These are phyloP conservation scores for Ceratobasidium sp. DNA, from an alignment of 1,284 basidiomycete species.

Conservation along the genomic window DNA sequence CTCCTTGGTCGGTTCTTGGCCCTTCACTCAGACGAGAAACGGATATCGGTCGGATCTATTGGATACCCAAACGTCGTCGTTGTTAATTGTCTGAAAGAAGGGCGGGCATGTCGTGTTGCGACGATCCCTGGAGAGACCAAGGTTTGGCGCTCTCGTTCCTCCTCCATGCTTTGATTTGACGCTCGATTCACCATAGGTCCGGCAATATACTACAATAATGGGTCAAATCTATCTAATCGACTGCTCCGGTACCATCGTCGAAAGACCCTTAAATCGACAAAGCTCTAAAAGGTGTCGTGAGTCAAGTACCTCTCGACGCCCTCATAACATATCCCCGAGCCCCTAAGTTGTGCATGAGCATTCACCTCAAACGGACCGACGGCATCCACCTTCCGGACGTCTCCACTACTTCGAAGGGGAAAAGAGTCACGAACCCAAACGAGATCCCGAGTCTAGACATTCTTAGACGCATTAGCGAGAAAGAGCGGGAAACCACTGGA, in stretches of 20 bases:
- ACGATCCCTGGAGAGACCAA: slow-evolving; percentile 99
- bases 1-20: slow-evolving; percentile 97
- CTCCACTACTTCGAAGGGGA: slow-evolving; percentile 60
- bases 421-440: slow-evolving; percentile 55
- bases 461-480: slow-evolving; percentile 88
- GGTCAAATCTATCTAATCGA: slow-evolving; percentile 98
- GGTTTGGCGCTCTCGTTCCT: slow-evolving; percentile 59
- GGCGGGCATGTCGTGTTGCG: slow-evolving; percentile 97
- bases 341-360: slow-evolving; percentile 92
- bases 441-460: slow-evolving; percentile 81
- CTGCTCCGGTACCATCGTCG: slow-evolving; percentile 93
- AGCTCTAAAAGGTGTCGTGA: slow-evolving; percentile 96
- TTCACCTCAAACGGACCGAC: slow-evolving; percentile 95
- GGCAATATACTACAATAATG: slow-evolving; percentile 99
- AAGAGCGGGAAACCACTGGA: slow-evolving; percentile 94
- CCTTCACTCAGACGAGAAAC: slow-evolving; percentile 98
- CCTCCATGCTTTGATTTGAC: slow-evolving; percentile 19
- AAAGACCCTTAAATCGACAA: slow-evolving; percentile 92
- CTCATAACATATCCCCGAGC: slow-evolving; percentile 91
- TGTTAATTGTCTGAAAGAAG: slow-evolving; percentile 99
- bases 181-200: slow-evolving; percentile 71
- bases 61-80: slow-evolving; percentile 99
- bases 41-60: slow-evolving; percentile 98
- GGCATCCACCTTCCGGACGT: slow-evolving; percentile 76
- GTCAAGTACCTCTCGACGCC: slow-evolving; percentile 96